Evolutionary conservation across 2,329 filamentous ascomycete genomes (phyloP).

Genomic region (Aspergillus ochraceus): DNA sequence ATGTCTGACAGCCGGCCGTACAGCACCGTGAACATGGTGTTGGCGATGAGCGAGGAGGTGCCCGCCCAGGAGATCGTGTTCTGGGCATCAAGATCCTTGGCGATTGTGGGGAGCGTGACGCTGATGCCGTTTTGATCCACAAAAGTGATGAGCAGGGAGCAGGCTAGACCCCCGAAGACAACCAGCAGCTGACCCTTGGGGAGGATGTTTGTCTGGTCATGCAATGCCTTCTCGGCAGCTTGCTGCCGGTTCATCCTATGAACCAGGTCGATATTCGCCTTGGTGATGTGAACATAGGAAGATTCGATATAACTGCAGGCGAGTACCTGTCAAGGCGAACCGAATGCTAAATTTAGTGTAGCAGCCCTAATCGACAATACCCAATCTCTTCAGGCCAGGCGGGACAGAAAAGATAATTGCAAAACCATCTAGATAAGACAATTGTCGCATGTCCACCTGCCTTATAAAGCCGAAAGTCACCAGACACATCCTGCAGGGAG

Average conservation of each 20-base stretch:
- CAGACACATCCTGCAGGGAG: background rate
- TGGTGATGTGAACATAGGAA: background rate
- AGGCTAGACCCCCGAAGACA: slow-evolving; percentile 54
- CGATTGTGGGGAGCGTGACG: slow-evolving; percentile 55
- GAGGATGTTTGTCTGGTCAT: slow-evolving; percentile 60
- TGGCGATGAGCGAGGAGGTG: slow-evolving; percentile 67
- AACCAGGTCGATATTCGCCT: background rate
- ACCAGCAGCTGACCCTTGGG: slow-evolving; percentile 47
- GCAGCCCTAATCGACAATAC: too few relatives aligned
- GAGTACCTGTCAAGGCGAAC: background rate
- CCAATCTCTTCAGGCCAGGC: background rate
- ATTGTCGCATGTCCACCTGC: background rate
- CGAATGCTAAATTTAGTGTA: background rate
- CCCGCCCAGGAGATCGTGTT: slow-evolving; percentile 67
- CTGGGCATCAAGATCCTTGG: slow-evolving; percentile 47
- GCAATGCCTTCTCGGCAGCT: slow-evolving; percentile 47
- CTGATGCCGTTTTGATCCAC: slow-evolving; percentile 60
- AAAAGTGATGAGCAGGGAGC: slow-evolving; percentile 56
- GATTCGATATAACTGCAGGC: background rate
- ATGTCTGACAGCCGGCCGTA: slow-evolving; percentile 65
- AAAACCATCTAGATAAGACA: background rate
- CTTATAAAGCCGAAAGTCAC: background rate
- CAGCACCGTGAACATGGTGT: slow-evolving; percentile 64
- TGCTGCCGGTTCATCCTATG: slow-evolving; percentile 33
- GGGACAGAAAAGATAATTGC: background rate